Evolutionary conservation across 75 land plant species (phyloP), one percentile per base, ranked within the genome.

Genomic region (Ceratopteris richardii): DNA sequence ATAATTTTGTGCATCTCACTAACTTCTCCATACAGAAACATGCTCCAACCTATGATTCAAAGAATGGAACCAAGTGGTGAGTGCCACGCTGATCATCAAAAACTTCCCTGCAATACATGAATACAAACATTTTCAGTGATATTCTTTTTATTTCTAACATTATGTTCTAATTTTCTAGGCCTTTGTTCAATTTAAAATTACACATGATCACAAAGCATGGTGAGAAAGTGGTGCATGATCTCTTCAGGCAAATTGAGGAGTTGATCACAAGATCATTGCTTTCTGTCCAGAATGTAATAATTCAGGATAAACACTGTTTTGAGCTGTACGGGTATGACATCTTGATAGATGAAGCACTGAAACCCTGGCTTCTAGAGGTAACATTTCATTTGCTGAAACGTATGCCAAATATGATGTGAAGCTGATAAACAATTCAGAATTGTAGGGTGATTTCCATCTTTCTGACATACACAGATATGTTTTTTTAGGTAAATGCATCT

Each of bases 131-230:
- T n/a, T n/a, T n/a, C n/a, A n/a, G n/a, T n/a, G n/a, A n/a, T n/a
- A n/a, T n/a, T n/a, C n/a, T n/a, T n/a, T n/a, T n/a, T n/a, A n/a
- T n/a, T n/a, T n/a, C n/a, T n/a, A n/a, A n/a, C n/a, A n/a, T n/a
- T n/a, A n/a, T n/a, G n/a, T n/a, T n/a, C n/a, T n/a, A 2, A 9
- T 28, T 22, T 29, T 48, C 18, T 61, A 72, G 74, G 74, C 53
- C 74, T 30, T 54, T 72, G 30, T 63, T 65, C 56, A 72, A 62
- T 60, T 44, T 72, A 22, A 72, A 72, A 62, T 36, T 72, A 54
- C 74, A 72, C 63, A 72, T 72, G 74, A 65, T 72, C 29, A 57
- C 74, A 51, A 72, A 72, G 74, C 74, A 72, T 72, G 74, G 74
- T 22, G 74, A 72, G 41, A 54, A 72, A 51, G 69, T 44, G 26